phyloP scores from a whole-genome alignment of 306 rosid species.

The Fragaria iinumae region DNA sequence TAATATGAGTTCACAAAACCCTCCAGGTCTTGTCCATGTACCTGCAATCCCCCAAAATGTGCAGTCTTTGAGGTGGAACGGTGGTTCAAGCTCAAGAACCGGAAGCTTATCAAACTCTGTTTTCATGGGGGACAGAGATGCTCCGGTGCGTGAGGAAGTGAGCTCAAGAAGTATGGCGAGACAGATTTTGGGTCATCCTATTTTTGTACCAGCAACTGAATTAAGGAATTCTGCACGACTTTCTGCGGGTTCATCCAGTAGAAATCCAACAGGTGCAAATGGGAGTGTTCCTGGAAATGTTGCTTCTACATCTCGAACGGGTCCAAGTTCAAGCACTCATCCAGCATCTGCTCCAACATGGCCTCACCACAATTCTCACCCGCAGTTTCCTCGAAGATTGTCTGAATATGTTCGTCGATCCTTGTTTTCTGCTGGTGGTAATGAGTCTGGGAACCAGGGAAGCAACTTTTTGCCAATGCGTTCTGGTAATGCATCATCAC shows the following conservation, averaged over 20 bases:
- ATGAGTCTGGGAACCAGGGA: constrained; percentile 62
- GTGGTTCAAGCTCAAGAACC: constrained; percentile 64
- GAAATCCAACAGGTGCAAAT: constrained; percentile 46
- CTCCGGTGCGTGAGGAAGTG: constrained; percentile 44
- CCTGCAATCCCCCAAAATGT: constrained; percentile 64
- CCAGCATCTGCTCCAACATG: constrained; percentile 55
- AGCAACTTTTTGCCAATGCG: constrained; percentile 49
- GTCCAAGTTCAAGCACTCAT: constrained; percentile 51
- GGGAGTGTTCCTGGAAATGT: constrained; percentile 60
- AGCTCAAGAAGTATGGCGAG: constrained; percentile 60
- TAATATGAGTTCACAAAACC: constrained; percentile 56
- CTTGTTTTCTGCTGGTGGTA: constrained; percentile 57
- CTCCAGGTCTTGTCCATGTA: constrained; percentile 48
- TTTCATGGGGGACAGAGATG: constrained; percentile 47
- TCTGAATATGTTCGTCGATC: constrained; percentile 77
- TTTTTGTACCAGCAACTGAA: constrained; percentile 61
- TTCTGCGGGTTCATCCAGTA: constrained; percentile 35
- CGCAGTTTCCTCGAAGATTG: constrained; percentile 70
- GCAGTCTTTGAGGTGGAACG: constrained; percentile 64
- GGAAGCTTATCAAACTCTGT: constrained; percentile 50
- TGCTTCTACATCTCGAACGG: constrained; percentile 57
- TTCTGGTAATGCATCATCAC: constrained; percentile 51
- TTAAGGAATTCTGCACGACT: constrained; percentile 53
- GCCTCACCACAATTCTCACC: constrained; percentile 68
- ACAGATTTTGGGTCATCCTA: constrained; percentile 62